Base-by-base conservation (phyloP, 2,329 filamentous ascomycete species). In the Ustulina deusta region DNA sequence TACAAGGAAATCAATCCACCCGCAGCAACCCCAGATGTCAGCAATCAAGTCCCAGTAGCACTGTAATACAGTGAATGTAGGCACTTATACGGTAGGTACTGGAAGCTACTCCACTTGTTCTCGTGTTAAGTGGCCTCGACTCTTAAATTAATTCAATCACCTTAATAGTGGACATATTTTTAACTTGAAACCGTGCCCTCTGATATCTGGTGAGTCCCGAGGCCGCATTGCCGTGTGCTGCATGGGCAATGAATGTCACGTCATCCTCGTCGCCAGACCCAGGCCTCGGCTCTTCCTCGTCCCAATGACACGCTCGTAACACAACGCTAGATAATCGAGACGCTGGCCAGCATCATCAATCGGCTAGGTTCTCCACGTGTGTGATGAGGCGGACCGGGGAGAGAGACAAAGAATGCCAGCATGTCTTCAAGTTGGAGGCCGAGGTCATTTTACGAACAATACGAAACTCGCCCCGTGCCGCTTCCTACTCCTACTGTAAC, bases 261-360 rank as follows among this genome's bases (percentile, higher is more conserved):
- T 60, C 61, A 64, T 61, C n/a, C 20, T 56, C 17, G 20, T 65
- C 49, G 49, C 65, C 25, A 61, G 40, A 42, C 51, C 36, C 9
- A 11, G 32, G n/a, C n/a, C 5, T 32, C 59, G 17, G 44, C 46
- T 59, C 51, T 29, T 40, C 51, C 38, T 40, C 25, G 17, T 32
- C 40, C 17, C 34, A 54, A 64, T 36, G 29, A 22, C 15, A 46
- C 17, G 17, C 63, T 63, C 52, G 64, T 54, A 58, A 58, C 54
- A 69, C 55, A 29, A 46, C 55, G 46, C 58, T 66, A 54, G 58
- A 55, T 51, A 51, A 59, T 60, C 55, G 34, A 56, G 38, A 57
- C 22, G 44, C 20, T 38, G 25, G 36, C n/a, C n/a, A n/a, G n/a
- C n/a, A 38, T 34, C 25, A 40, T 46, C 27, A 17, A 49, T 49